phyloP scores from a whole-genome alignment of 495 filamentous ascomycete genomes.

The Hyaloscypha hepaticicola region DNA sequence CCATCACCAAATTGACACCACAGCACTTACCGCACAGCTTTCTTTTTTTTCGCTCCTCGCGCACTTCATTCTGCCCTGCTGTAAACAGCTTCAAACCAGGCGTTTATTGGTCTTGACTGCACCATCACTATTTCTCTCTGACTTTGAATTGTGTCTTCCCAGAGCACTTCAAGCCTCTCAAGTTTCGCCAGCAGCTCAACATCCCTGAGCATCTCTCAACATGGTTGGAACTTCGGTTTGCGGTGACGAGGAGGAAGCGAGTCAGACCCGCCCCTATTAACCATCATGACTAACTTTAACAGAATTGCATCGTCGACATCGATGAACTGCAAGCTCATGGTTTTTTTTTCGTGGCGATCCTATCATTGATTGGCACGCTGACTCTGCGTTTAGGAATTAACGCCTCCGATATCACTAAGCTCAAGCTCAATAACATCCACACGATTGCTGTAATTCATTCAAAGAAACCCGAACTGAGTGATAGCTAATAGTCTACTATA shows the following conservation, averaged over 20 bases:
- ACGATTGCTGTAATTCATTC: slow-evolving; percentile 60
- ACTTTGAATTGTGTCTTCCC: neutral
- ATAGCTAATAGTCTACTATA: slow-evolving; percentile 29
- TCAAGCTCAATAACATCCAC: slow-evolving; percentile 68
- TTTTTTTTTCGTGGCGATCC: slow-evolving; percentile 50
- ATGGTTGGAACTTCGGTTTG: slow-evolving; percentile 19
- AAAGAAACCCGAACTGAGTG: no score
- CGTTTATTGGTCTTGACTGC: neutral
- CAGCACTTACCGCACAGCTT: neutral
- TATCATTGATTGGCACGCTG: slow-evolving; percentile 20
- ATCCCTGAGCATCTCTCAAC: neutral
- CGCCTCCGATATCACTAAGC: slow-evolving; percentile 71
- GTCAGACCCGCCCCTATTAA: neutral
- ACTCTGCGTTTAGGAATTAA: slow-evolving; percentile 55
- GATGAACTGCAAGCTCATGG: slow-evolving; percentile 73
- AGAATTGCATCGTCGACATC: slow-evolving; percentile 59
- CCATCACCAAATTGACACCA: neutral
- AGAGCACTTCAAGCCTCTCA: neutral
- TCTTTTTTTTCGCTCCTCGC: neutral
- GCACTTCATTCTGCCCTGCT: neutral
- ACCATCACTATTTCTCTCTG: neutral
- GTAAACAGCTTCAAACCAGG: neutral
- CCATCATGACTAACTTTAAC: slow-evolving; percentile 3
- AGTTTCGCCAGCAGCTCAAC: no score
- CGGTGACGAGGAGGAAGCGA: slow-evolving; percentile 27